Percentiles rank a stretch among this genome's conserved stretches.
Evolutionary conservation across 2,329 filamentous ascomycete species (phyloP).

Genomic region (Apiospora phragmitis): DNA sequence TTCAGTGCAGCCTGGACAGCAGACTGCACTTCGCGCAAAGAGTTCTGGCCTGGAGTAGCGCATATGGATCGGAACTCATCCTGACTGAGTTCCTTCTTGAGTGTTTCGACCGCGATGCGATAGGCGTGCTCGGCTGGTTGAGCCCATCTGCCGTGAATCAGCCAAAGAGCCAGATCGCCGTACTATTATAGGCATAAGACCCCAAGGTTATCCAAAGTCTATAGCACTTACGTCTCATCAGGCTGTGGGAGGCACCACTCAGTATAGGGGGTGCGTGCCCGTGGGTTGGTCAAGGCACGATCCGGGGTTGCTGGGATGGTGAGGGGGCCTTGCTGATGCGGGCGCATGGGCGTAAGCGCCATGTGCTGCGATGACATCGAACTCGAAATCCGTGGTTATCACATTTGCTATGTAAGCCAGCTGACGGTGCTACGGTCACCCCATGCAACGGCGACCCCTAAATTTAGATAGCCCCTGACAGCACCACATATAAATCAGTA

Average conservation of each 20-base stretch:
- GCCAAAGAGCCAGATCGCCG: too few species aligned
- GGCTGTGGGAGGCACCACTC: neutral
- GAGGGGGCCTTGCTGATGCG: neutral
- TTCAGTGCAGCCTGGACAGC: neutral
- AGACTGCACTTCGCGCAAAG: constrained; percentile 3
- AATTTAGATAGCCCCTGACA: too few species aligned
- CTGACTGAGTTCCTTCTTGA: constrained; percentile 4
- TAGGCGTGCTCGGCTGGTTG: constrained; percentile 3
- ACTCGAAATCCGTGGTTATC: neutral
- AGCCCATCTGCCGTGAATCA: neutral
- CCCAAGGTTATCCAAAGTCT: too few species aligned
- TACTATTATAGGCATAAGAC: too few species aligned
- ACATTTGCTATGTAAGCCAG: neutral
- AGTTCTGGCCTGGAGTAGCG: neutral
- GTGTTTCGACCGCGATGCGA: neutral
- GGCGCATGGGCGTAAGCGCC: neutral
- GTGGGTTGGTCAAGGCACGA: neutral
- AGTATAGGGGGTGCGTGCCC: neutral
- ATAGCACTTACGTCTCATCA: neutral
- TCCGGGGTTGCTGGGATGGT: neutral
- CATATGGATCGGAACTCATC: neutral
- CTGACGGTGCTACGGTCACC: too few species aligned
- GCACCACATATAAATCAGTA: too few species aligned
- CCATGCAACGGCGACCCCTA: too few species aligned
- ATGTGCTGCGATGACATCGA: neutral